Percentiles rank a stretch among this genome's conserved stretches.
Evolutionary conservation across 768 basidiomycete species (phyloP).

Genomic region (Russula olivacea): DNA sequence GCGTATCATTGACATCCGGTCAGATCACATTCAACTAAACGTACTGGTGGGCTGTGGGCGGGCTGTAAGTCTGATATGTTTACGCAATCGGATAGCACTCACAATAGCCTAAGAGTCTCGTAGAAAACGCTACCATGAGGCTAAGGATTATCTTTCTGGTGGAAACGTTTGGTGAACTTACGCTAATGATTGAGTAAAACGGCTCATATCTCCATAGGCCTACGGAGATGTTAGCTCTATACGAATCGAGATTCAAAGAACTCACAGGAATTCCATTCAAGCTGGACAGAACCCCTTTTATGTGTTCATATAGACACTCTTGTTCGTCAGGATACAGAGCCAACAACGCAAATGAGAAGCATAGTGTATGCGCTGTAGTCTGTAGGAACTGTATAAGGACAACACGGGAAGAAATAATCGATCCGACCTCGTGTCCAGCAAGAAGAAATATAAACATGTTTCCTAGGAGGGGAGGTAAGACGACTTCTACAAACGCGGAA

Average conservation of each 20-base stretch:
- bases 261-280: conserved; percentile 11
- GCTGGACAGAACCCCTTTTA: conserved; percentile 31
- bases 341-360: conserved; percentile 38
- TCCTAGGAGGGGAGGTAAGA: neutral
- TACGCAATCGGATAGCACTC: neutral
- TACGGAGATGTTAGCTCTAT: neutral
- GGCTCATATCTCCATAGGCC: conserved; percentile 28
- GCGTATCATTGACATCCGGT: neutral
- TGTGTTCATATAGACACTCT: conserved; percentile 35
- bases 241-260: neutral
- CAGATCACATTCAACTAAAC: neutral
- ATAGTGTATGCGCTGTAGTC: conserved; percentile 37
- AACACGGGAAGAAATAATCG: neutral
- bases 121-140: conserved; percentile 38
- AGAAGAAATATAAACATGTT: conserved; percentile 33
- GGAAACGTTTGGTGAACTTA: neutral
- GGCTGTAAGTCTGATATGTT: neutral
- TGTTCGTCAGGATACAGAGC: conserved; percentile 40
- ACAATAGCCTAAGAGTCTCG: conserved; percentile 45
- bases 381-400: conserved; percentile 11
- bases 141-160: neutral
- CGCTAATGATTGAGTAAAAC: conserved; percentile 25
- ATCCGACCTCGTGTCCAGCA: conserved; percentile 31
- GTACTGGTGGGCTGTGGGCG: conserved; percentile 11
- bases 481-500: neutral